Percentiles rank a stretch among this genome's conserved stretches.
Conservation (phyloP, 805 yeast genomes). For the Myxozyma geophila region DNA sequence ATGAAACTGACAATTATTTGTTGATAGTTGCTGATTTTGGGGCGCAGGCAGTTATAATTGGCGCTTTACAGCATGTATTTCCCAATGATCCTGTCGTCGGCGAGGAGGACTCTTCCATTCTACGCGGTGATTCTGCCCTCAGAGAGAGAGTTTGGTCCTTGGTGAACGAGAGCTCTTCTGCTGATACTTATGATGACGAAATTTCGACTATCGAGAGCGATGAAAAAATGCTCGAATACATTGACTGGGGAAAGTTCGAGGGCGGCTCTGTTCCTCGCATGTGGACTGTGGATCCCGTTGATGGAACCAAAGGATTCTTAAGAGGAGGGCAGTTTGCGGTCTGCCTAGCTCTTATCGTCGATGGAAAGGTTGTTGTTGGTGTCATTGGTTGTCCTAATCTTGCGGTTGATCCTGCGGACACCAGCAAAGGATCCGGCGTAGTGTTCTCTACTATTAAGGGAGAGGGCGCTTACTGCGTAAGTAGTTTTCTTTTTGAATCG, state of each 20-base stretch:
- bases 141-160: conserved; percentile 62
- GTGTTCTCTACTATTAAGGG: conserved; percentile 71
- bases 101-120: conserved; percentile 82
- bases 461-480: conserved; percentile 64
- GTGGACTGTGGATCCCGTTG: conserved; percentile 98
- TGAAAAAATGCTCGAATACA: conserved; percentile 61
- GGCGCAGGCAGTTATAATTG: conserved; percentile 89
- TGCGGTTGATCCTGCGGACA: conserved; percentile 53
- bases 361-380: conserved; percentile 84
- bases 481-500: conserved; percentile 45
- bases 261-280: conserved; percentile 81
- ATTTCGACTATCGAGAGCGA: conserved; percentile 44
- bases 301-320: conserved; percentile 95
- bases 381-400: conserved; percentile 97
- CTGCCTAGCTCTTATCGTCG: conserved; percentile 85
- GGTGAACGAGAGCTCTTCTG: conserved; percentile 53
- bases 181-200: conserved; percentile 37
- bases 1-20: background rate
- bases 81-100: conserved; percentile 89
- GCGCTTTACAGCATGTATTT: conserved; percentile 77
- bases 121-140: conserved; percentile 58
- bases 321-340: conserved; percentile 98
- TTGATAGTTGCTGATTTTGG: conserved; percentile 79
- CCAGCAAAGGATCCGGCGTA: conserved; percentile 61
- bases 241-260: conserved; percentile 76